Evolutionary conservation across 139 green algal genomes (phyloP).

Genomic region (Diplosphaera chodatii): DNA sequence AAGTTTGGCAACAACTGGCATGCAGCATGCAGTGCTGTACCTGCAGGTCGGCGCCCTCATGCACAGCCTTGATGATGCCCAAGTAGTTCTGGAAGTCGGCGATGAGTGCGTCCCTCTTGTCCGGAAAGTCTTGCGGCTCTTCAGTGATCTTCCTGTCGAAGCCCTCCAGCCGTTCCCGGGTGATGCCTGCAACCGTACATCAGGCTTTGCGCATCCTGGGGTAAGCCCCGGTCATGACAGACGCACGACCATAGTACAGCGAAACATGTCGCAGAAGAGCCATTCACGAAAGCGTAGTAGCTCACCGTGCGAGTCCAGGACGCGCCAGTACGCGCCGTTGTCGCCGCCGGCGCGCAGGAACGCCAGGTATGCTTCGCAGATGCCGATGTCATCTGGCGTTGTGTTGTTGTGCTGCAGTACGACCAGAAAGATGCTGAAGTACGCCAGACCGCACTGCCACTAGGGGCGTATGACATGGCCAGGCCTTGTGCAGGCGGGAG

Average conservation of each 20-base stretch:
- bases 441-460: no score
- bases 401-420: constrained; percentile 96
- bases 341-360: constrained; percentile 82
- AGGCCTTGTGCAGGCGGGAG: constrained; percentile 6
- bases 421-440: no score
- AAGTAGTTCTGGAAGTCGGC: constrained; percentile 92
- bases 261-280: no score
- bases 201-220: no score
- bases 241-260: no score
- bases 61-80: constrained; percentile 88
- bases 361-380: constrained; percentile 94
- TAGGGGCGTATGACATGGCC: no score
- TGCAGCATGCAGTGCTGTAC: no score
- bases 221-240: no score
- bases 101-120: constrained; percentile 83
- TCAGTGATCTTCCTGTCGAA: constrained; percentile 87
- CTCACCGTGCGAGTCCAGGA: constrained; percentile 40
- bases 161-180: constrained; percentile 73
- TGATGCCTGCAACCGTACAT: constrained; percentile 56
- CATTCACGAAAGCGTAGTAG: no score
- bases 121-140: constrained; percentile 76
- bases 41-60: constrained; percentile 78
- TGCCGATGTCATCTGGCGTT: constrained; percentile 94
- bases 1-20: background rate
- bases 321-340: constrained; percentile 77